Percentiles rank a stretch among this genome's conserved stretches.
phyloP scores from a whole-genome alignment of 2,329 filamentous ascomycete genomes.

The Talaromyces sp. region DNA sequence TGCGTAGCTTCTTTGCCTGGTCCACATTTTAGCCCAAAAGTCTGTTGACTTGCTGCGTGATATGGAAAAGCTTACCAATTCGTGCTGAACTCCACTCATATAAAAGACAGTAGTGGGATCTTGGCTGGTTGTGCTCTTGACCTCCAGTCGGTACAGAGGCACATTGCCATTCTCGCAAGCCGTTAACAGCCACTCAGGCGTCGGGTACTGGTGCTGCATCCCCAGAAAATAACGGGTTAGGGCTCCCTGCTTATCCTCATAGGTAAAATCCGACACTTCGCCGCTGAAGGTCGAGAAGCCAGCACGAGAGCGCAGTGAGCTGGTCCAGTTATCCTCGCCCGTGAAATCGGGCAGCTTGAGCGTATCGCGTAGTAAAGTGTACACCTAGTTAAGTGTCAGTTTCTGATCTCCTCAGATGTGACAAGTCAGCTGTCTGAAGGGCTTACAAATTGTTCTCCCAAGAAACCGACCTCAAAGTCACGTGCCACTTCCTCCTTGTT shows the following conservation, averaged over 20 bases:
- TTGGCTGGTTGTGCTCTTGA: neutral
- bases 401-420: neutral
- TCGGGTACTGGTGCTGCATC: neutral
- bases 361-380: conserved; percentile 17
- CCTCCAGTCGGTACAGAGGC: neutral
- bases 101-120: neutral
- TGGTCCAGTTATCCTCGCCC: conserved; percentile 16
- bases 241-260: neutral
- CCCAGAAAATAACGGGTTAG: neutral
- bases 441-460: neutral
- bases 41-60: neutral
- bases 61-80: neutral
- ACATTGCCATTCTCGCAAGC: neutral
- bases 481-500: neutral
- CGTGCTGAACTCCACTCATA: neutral
- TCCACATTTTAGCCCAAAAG: neutral
- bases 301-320: conserved; percentile 18
- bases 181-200: neutral
- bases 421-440: neutral
- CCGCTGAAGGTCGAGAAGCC: conserved; percentile 13
- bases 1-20: neutral
- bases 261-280: conserved; percentile 19
- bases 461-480: neutral
- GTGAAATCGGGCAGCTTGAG: conserved; percentile 15
- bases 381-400: conserved; percentile 8